Evolutionary conservation across 2,329 filamentous ascomycete genomes (phyloP).

Genomic region (Balansia obtecta): DNA sequence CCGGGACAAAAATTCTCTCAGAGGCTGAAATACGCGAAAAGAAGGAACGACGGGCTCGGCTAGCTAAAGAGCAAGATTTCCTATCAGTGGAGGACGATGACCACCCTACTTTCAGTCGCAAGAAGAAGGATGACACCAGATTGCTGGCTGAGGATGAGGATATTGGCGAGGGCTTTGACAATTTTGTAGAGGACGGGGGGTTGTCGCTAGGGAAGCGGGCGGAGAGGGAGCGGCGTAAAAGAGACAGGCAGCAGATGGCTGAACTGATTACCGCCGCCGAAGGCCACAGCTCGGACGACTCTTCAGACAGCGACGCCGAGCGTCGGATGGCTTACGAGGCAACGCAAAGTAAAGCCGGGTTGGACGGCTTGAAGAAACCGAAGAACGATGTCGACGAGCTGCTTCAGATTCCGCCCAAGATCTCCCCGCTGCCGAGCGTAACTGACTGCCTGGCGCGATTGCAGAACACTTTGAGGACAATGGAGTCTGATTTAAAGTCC

Average conservation of each 20-base stretch:
- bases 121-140: slow-evolving; percentile 58
- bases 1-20: slow-evolving; percentile 51
- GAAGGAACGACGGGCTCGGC: slow-evolving; percentile 74
- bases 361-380: slow-evolving; percentile 53
- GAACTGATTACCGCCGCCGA: slow-evolving; percentile 74
- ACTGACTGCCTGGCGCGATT: slow-evolving; percentile 53
- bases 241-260: slow-evolving; percentile 65
- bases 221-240: slow-evolving; percentile 55
- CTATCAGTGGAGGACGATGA: slow-evolving; percentile 51
- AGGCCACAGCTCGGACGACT: slow-evolving; percentile 47
- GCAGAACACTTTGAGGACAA: slow-evolving; percentile 44
- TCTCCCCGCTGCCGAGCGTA: slow-evolving; percentile 67
- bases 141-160: slow-evolving; percentile 82
- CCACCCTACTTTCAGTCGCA: slow-evolving; percentile 26
- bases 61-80: slow-evolving; percentile 58
- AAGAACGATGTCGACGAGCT: slow-evolving; percentile 23
- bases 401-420: slow-evolving; percentile 54
- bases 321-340: slow-evolving; percentile 75
- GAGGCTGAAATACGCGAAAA: slow-evolving; percentile 81
- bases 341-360: slow-evolving; percentile 75
- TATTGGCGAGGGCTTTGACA: slow-evolving; percentile 84
- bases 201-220: slow-evolving; percentile 69
- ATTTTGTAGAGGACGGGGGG: slow-evolving; percentile 75
- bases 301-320: slow-evolving; percentile 58
- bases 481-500: slow-evolving; percentile 49